Conservation (phyloP, 257 asterid species). For the Scutellaria barbata region DNA sequence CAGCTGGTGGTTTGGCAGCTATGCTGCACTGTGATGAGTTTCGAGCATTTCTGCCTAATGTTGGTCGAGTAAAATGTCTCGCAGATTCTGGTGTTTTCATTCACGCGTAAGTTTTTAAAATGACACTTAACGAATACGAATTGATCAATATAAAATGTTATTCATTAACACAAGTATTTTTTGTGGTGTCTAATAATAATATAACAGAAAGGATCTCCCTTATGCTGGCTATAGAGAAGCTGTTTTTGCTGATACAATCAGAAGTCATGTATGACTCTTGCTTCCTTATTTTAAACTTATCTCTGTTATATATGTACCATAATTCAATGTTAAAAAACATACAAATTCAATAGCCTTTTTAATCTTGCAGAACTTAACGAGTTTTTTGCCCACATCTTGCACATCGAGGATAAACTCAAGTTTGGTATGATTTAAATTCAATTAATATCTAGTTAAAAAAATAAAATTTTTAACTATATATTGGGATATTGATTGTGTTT, state of each 20-base stretch:
- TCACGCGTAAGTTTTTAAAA: slow-evolving; percentile 35
- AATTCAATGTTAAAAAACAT: no score
- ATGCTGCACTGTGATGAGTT: slow-evolving; percentile 53
- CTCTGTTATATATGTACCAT: no score
- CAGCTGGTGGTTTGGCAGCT: slow-evolving; percentile 61
- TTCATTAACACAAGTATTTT: not conserved
- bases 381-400: slow-evolving; percentile 31
- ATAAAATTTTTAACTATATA: not conserved
- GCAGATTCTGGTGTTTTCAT: slow-evolving; percentile 57
- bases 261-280: no score
- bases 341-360: no score
- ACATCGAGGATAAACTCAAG: slow-evolving; percentile 10
- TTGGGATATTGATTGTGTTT: not conserved
- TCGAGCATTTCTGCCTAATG: slow-evolving; percentile 33
- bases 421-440: not conserved
- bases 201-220: slow-evolving; percentile 28
- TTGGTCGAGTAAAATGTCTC: slow-evolving; percentile 43
- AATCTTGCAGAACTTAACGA: not conserved
- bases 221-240: not conserved
- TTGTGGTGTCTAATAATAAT: not conserved
- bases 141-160: no score
- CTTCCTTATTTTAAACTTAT: no score
- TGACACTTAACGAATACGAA: no score
- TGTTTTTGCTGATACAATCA: not conserved
- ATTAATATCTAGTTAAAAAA: not conserved